Evolutionary conservation across 2,329 filamentous ascomycete species (phyloP).

Genomic region (Alternaria gansuensis): DNA sequence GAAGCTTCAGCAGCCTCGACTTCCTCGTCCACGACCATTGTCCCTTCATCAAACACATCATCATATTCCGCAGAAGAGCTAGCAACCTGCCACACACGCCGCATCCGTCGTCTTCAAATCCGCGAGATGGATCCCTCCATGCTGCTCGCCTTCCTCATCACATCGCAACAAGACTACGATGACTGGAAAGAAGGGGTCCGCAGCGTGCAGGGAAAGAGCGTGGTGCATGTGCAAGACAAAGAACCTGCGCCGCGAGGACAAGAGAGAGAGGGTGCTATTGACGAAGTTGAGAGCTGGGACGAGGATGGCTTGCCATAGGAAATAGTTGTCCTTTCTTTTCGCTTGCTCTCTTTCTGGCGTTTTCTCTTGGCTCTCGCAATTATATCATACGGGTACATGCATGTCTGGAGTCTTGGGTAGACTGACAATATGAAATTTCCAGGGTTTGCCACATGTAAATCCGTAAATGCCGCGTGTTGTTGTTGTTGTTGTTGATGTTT

Average conservation of each 20-base stretch:
- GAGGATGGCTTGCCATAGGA: constrained; percentile 52
- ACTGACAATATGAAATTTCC: neutral
- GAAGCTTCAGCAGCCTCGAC: constrained; percentile 23
- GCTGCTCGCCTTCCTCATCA: constrained; percentile 92
- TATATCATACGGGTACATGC: constrained; percentile 17
- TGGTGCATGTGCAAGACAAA: constrained; percentile 82
- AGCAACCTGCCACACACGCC: constrained; percentile 84
- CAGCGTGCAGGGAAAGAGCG: constrained; percentile 75
- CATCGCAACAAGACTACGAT: constrained; percentile 81
- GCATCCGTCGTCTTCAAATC: constrained; percentile 82
- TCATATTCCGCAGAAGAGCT: constrained; percentile 77
- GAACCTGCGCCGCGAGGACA: constrained; percentile 64
- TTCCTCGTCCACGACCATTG: constrained; percentile 37
- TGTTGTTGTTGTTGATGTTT: neutral
- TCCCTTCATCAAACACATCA: constrained; percentile 33
- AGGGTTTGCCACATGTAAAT: constrained; percentile 27
- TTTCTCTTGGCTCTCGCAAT: constrained; percentile 4
- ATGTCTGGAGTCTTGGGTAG: constrained; percentile 10
- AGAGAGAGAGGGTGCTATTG: constrained; percentile 77
- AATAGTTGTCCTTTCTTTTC: neutral
- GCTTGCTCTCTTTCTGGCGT: constrained; percentile 1
- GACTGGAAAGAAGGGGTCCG: constrained; percentile 81
- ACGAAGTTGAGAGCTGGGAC: constrained; percentile 89
- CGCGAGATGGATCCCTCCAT: constrained; percentile 98
- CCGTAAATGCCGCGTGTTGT: constrained; percentile 13